phyloP scores from a whole-genome alignment of 1,284 basidiomycete genomes.

The Naganishia albida region DNA sequence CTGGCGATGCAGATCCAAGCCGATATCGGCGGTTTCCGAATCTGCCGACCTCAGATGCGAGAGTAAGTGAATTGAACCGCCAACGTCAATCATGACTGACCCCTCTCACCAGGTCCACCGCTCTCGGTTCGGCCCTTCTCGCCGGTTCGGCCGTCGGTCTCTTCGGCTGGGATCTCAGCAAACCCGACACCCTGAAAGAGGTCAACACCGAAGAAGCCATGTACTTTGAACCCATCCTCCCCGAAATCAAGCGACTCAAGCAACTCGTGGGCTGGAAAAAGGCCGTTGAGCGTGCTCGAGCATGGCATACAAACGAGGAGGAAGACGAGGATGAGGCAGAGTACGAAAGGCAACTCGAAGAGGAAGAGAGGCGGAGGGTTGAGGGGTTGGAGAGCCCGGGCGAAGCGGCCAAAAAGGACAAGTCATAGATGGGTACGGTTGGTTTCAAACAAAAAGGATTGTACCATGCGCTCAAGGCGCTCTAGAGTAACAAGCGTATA shows the following conservation, averaged over 20 bases:
- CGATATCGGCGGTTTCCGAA: constrained; percentile 87
- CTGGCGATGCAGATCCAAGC: constrained; percentile 89
- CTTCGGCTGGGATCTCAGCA: constrained; percentile 90
- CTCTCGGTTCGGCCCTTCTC: constrained; percentile 93
- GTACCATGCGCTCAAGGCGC: not conserved
- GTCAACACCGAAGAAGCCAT: constrained; percentile 84
- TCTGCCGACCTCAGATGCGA: constrained; percentile 91
- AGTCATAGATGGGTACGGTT: not conserved
- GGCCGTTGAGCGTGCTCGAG: constrained; percentile 75
- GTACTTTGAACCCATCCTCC: constrained; percentile 67
- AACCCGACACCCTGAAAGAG: constrained; percentile 79
- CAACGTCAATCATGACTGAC: constrained; percentile 16
- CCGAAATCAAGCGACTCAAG: constrained; percentile 62
- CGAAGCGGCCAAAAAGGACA: constrained; percentile 10
- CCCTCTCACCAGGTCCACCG: constrained; percentile 69
- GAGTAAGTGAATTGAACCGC: constrained; percentile 64
- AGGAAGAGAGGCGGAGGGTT: constrained; percentile 15
- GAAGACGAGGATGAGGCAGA: constrained; percentile 34
- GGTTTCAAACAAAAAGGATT: not conserved
- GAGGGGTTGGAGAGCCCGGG: constrained; percentile 12
- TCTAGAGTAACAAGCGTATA: too few species aligned
- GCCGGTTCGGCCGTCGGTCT: constrained; percentile 85
- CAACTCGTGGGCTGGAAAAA: constrained; percentile 78
- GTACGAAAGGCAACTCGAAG: constrained; percentile 30
- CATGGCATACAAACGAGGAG: constrained; percentile 60